These are phyloP conservation scores for Tetrahymena malaccensis DNA, from an alignment of 73 alveolate genomes.

Conservation along the genomic window DNA sequence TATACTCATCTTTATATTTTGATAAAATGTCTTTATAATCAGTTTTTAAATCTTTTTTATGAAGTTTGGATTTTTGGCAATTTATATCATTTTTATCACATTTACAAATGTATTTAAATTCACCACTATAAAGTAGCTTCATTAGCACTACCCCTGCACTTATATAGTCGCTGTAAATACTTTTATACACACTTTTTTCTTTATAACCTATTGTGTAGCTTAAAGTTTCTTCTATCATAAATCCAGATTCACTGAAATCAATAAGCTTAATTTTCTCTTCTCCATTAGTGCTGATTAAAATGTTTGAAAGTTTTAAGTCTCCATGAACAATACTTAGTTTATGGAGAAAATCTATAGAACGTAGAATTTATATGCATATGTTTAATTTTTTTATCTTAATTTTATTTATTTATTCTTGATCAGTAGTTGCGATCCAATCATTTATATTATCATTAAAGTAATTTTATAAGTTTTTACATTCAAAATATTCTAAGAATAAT, in stretches of 20 bases:
- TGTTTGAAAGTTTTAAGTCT: background rate
- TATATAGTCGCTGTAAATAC: background rate
- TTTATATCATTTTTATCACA: background rate
- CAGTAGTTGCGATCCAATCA: background rate
- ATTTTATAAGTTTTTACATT: background rate
- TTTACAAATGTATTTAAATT: background rate
- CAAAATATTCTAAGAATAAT: background rate
- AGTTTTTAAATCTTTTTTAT: too few species aligned
- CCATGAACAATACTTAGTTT: background rate
- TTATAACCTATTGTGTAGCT: background rate
- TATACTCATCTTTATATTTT: too few species aligned
- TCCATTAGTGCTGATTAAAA: background rate
- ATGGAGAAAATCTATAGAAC: background rate
- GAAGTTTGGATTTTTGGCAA: background rate
- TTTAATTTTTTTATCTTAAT: too few species aligned
- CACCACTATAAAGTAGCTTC: background rate
- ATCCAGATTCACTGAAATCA: background rate
- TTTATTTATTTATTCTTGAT: background rate
- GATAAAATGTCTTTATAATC: too few species aligned
- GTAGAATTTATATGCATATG: background rate
- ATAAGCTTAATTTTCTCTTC: too few species aligned
- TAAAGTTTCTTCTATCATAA: background rate
- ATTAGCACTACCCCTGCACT: background rate
- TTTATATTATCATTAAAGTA: too few species aligned
- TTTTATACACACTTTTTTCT: background rate